Base-by-base conservation (phyloP, 202 grass and related monocot genomes). In the Musa balbisiana region DNA sequence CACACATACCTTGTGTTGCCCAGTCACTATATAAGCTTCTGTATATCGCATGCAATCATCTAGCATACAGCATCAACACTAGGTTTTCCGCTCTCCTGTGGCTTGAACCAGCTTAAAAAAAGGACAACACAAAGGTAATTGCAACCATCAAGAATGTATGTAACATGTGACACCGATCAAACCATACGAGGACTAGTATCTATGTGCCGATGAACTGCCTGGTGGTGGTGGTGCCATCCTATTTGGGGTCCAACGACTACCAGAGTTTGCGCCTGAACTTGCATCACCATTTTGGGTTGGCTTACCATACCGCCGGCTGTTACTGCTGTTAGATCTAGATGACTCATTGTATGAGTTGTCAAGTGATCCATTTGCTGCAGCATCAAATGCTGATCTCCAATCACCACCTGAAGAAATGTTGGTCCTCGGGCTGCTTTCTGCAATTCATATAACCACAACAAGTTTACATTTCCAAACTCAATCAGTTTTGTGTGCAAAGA, bases 301-400 rank as follows among this genome's bases (percentile, higher is more conserved):
- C 19, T 80, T 76, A 75, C 33, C 84, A 15, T 81, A 72, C 52
- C n/a, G 76, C 21, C 55, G 53, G 25, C 77, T 80, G 24, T 76
- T 78, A 6, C 56, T 67, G 51, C 78, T 85, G n/a, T 74, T 80
- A 52, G 85, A 74, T 43, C 73, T 81, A 11, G 85, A 74, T 62
- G 17, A 1, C 33, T 78, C 64, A 13, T 66, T 64, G 43, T 53
- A 59, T 26, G 79, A 55, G 12, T 68, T 66, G 58, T 86, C 79
- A 51, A 66, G 51, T 27, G 71, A 74, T 10, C 86, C 83, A 11
- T 76, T 86, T 52, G 83, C 63, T 75, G 62, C 77, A 65, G 63
- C 74, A 22, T 87, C 80, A 74, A 96, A 96, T 85, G 92, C 89
- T 65, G 89, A 90, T 62, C 78, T 92, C 87, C 92, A 90, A 56